These are phyloP conservation scores for Aegilops longissima DNA, from an alignment of 176 grass and related monocot genomes.

Conservation along the genomic window DNA sequence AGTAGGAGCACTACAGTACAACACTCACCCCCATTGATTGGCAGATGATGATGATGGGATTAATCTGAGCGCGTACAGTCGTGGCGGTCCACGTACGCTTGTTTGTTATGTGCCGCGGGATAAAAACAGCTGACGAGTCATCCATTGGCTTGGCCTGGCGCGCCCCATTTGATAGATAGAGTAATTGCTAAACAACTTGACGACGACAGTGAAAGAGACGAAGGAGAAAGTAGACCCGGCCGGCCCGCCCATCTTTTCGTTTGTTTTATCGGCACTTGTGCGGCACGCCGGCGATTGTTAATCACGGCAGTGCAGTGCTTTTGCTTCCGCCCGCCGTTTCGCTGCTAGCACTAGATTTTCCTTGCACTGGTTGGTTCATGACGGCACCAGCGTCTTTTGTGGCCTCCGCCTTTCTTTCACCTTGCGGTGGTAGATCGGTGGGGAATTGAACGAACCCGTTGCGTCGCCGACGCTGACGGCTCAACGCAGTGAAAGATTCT, in stretches of 20 bases:
- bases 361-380: background rate
- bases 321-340: background rate
- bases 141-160: background rate
- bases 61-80: background rate
- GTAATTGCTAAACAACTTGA: background rate
- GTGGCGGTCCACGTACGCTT: conserved; percentile 24
- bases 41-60: background rate
- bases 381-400: background rate
- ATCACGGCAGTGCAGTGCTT: background rate
- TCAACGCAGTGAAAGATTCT: background rate
- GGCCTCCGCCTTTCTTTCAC: background rate
- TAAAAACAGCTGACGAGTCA: conserved; percentile 20
- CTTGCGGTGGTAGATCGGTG: background rate
- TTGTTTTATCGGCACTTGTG: background rate
- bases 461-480: background rate
- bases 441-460: background rate
- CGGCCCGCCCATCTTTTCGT: background rate
- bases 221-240: background rate
- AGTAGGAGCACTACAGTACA: background rate
- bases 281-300: background rate
- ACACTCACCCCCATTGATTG: too few relatives aligned
- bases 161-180: background rate
- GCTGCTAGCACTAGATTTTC: background rate
- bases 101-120: background rate
- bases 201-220: background rate